Evolutionary conservation across 495 filamentous ascomycete species (phyloP), one percentile per base, ranked within the genome.

Genomic region (Recurvomyces mirabilis): DNA sequence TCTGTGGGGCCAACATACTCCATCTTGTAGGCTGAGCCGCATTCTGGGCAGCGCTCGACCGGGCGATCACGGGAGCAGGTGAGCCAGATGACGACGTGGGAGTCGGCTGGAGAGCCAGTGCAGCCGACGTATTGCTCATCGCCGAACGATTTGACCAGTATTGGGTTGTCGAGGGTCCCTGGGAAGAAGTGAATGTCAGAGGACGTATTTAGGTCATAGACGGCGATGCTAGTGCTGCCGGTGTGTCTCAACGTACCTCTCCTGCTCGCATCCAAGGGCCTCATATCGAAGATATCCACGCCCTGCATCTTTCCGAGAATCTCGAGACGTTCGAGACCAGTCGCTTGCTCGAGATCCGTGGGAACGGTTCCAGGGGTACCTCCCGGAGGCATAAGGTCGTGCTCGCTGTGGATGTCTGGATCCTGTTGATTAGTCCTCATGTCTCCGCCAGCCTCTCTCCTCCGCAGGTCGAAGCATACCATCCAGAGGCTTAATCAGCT

Each of bases 271-370:
- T 94, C 88, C 51, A 99, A 73, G 33, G 91, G 93, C 67, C 78
- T 81, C 88, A 94, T 94, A 67, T 99, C 93, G 68, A 96, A 99
- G 60, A 96, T 72, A 65, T 99, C 91, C 51, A 99, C 72, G 54
- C 91, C 86, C 72, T 96, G 84, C 81, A 95, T 94, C 77, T 99
- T 99, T 65, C 91, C 91, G 67, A 96, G 70, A 57, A 99, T 88
- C 66, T 99, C 91, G 57, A 99, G 77, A 69, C 91, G 89, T 73
- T 99, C 91, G 39, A 99, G 73, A 77, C 91, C 91, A 52, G 91
- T 96, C 33, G 89, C 70, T 65, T 99, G 91, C 58, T 94, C 84
- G 61, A 88, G 60, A 66, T 99, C 91, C 69, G 84, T 86, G 47
- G 91, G 86, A 52, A 99, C 71, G 63, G 82, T 84, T 53, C 89